phyloP scores from a whole-genome alignment of 202 grass and related monocot species.

The Schoenoplectus triqueter region DNA sequence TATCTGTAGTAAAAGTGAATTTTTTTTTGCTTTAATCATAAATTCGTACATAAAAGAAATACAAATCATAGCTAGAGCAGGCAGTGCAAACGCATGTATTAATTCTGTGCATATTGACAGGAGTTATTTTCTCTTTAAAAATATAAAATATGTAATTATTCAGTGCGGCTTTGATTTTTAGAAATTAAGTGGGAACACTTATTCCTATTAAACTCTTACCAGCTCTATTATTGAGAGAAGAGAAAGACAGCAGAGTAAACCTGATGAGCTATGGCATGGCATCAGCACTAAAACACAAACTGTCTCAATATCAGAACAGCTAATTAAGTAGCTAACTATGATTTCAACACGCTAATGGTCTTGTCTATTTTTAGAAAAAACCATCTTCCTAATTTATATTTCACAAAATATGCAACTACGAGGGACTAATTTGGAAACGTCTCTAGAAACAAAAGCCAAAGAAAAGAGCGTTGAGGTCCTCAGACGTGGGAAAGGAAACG shows the following conservation, averaged over 20 bases:
- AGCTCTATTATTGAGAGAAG: neutral
- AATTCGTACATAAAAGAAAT: too few relatives aligned
- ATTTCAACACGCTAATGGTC: neutral
- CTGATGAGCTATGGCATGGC: neutral
- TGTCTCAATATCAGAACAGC: neutral
- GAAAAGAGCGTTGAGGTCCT: neutral
- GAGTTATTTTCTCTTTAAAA: too few relatives aligned
- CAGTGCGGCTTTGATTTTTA: neutral
- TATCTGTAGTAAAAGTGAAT: too few relatives aligned
- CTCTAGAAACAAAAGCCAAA: slow-evolving; percentile 12
- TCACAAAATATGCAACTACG: neutral
- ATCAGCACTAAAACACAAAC: neutral
- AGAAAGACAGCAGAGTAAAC: neutral
- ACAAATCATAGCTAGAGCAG: too few relatives aligned
- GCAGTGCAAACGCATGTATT: too few relatives aligned
- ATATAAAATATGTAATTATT: too few relatives aligned
- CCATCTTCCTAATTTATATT: neutral
- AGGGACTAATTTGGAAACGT: slow-evolving; percentile 30
- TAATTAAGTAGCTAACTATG: neutral
- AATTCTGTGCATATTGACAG: too few relatives aligned
- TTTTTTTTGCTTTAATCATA: too few relatives aligned
- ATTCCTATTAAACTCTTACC: neutral
- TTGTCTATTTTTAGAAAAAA: slow-evolving; percentile 44
- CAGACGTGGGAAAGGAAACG: slow-evolving; percentile 27
- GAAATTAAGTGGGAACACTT: neutral